Evolutionary conservation across 805 yeast species (phyloP).

Genomic region (Candida sphagnicola): DNA sequence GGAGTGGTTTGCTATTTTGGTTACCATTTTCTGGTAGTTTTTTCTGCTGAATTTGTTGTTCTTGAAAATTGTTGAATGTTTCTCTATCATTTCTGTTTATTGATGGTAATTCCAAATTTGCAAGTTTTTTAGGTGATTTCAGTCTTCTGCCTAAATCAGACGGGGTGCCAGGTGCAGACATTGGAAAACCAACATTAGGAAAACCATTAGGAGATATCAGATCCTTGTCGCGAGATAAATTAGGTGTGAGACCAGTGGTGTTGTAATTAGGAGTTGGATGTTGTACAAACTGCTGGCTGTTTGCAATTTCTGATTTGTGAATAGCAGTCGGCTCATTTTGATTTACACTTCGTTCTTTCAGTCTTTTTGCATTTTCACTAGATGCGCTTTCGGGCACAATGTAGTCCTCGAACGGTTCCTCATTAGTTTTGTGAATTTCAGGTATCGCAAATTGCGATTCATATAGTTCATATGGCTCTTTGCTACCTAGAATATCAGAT

Average conservation of each 20-base stretch:
- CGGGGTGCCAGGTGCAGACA: neutral
- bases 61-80: neutral
- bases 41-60: neutral
- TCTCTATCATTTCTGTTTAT: neutral
- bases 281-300: too few species aligned
- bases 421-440: neutral
- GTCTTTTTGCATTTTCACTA: neutral
- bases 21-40: too few species aligned
- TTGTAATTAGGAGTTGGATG: neutral
- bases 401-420: neutral
- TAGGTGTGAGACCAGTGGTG: neutral
- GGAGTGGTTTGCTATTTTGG: too few species aligned
- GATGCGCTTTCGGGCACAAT: neutral
- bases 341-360: too few species aligned
- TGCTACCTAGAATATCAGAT: too few species aligned
- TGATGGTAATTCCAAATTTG: constrained; percentile 1
- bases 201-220: neutral
- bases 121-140: neutral
- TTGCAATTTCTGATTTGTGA: too few species aligned
- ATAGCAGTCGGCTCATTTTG: too few species aligned
- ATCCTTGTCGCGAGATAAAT: too few species aligned
- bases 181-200: neutral
- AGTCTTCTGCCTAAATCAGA: neutral
- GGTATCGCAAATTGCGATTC: constrained; percentile 1
- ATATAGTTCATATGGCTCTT: constrained; percentile 1